phyloP scores from a whole-genome alignment of 2,329 filamentous ascomycete species.

The Proliferodiscus dingleyae region DNA sequence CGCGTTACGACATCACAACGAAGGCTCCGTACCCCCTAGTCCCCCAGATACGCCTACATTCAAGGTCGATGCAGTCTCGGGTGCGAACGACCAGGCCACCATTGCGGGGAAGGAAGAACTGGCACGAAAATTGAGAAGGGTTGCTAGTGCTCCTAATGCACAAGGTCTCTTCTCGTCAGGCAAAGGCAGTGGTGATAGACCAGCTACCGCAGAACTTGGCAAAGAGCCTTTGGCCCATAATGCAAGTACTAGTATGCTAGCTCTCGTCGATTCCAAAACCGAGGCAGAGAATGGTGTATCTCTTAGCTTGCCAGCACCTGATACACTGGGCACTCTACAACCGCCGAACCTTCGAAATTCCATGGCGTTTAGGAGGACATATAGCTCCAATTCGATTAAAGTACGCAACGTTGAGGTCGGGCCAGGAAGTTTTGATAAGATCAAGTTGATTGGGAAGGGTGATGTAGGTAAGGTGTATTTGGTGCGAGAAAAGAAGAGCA shows the following conservation, averaged over 20 bases:
- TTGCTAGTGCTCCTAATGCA: constrained; percentile 94
- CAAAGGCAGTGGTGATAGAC: constrained; percentile 59
- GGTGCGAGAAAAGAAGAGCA: constrained; percentile 96
- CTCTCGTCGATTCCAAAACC: constrained; percentile 42
- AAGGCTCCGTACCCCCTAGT: constrained; percentile 85
- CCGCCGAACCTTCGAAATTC: constrained; percentile 62
- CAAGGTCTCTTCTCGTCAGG: constrained; percentile 76
- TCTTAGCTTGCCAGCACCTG: constrained; percentile 41
- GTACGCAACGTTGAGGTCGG: constrained; percentile 95
- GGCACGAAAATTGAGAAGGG: constrained; percentile 84
- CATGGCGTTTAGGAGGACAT: constrained; percentile 84
- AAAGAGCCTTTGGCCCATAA: constrained; percentile 70
- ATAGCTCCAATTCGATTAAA: constrained; percentile 99
- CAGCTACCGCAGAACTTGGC: constrained; percentile 78
- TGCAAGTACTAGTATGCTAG: constrained; percentile 44
- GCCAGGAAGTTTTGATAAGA: constrained; percentile 96
- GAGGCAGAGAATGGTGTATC: constrained; percentile 33
- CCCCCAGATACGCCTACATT: constrained; percentile 84
- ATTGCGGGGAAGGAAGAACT: constrained; percentile 86
- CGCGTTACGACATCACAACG: constrained; percentile 88
- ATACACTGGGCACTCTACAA: constrained; percentile 57
- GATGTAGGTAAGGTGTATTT: constrained; percentile 98
- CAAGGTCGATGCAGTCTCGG: constrained; percentile 65
- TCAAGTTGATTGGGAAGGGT: constrained; percentile 97
- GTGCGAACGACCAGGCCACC: constrained; percentile 59